Evolutionary conservation across 352 stramenopile species (phyloP), one percentile per base, ranked within the genome.

Genomic region (Saprolegnia parasitica): DNA sequence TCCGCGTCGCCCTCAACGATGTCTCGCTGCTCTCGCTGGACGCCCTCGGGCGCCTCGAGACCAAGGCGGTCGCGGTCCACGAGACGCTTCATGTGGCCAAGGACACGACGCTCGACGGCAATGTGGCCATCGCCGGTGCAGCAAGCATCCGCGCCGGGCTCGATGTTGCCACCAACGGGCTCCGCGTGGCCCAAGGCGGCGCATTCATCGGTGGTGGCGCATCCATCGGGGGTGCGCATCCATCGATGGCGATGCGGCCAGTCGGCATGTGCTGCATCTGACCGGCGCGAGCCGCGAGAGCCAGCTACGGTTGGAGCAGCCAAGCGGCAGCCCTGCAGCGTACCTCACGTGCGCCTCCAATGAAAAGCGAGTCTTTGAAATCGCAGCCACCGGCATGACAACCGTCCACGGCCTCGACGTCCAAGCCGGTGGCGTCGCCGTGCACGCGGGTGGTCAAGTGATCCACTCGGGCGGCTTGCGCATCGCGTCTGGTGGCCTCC

Each of bases 371-470:
- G 68, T 86, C 0, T 90, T 93, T 73, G 78, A 89, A 58, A 73
- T 93, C 0, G 71, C 77, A 20, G 79, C 76, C 55, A 77, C 78
- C 0, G 85, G 85, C 0, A 73, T 77, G 20, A 84, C 80, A 10
- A 73, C 78, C 1, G 74, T 93, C 29, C 79, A 90, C 55, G 84
- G 84, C 0, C 45, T 93, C 1, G 73, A 80, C 5, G 77, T 93
- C 0, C 60, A 71, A 42, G 71, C 78, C 49, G 83, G 84, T 21
- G 84, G 83, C 10, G 54, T 91, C 4, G 74, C 74, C 4, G 77
- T 93, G 55, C 74, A 56, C 4, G 84, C 84, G 2, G 84, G 84
- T 21, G 84, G 83, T 1, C 78, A 88, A 65, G 76, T 71, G 4
- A 89, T 93, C 65, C 68, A 74, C 1, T 87, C 81, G 10, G 83